These are phyloP conservation scores for Pseudoturritis turrita DNA, from an alignment of 345 rosid species.

Conservation along the genomic window DNA sequence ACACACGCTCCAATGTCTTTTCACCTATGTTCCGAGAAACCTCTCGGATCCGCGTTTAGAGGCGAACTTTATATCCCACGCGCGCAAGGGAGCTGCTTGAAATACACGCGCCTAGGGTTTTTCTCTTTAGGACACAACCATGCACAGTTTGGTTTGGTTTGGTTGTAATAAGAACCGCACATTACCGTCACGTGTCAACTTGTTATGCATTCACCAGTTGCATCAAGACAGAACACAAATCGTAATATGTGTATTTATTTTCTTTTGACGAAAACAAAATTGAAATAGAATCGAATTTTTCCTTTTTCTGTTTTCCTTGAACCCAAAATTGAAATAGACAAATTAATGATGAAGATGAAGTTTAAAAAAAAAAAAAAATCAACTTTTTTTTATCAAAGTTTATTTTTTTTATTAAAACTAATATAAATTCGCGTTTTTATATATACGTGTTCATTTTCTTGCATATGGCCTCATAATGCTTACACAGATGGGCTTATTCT, in stretches of 20 bases:
- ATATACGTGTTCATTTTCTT: not conserved
- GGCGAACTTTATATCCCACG: not conserved
- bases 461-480: conserved; percentile 31
- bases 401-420: not conserved
- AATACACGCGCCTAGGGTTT: conserved; percentile 45
- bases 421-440: not conserved
- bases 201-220: not conserved
- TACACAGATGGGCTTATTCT: conserved; percentile 16
- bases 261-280: too few species aligned
- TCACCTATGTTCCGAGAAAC: not conserved
- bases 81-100: not conserved
- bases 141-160: conserved; percentile 30
- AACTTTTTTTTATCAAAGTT: too few species aligned
- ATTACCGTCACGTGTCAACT: conserved; percentile 27
- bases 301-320: not conserved
- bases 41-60: not conserved
- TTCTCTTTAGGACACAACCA: conserved; percentile 20
- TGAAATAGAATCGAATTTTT: too few species aligned
- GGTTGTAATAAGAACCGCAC: conserved; percentile 55
- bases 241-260: too few species aligned
- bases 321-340: not conserved
- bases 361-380: too few species aligned
- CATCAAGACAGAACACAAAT: conserved; percentile 8
- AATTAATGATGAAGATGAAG: too few species aligned
- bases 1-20: not conserved